Evolutionary conservation across 345 rosid genomes (phyloP).

Genomic region (Linum lewisii): DNA sequence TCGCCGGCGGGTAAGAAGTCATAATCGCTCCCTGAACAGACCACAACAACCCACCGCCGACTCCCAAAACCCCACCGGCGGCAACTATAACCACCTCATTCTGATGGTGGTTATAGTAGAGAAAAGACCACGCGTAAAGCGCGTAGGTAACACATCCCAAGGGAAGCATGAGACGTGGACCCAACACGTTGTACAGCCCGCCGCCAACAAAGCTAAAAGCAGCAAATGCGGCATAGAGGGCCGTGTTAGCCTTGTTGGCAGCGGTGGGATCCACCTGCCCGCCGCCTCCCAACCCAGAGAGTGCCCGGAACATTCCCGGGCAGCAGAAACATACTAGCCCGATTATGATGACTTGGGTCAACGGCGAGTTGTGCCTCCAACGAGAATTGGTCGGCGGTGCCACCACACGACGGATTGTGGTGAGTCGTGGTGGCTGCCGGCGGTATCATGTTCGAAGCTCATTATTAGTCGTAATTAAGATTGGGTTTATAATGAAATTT

Average conservation of each 20-base stretch:
- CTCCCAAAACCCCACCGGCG: constrained; percentile 59
- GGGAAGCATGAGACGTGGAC: constrained; percentile 49
- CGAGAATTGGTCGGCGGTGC: too few relatives aligned
- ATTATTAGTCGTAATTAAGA: too few relatives aligned
- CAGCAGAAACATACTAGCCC: constrained; percentile 94
- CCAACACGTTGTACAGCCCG: constrained; percentile 52
- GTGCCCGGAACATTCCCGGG: constrained; percentile 94
- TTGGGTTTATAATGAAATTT: too few relatives aligned
- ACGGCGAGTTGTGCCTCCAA: constrained; percentile 33
- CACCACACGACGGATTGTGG: too few relatives aligned
- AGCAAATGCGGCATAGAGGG: constrained; percentile 55
- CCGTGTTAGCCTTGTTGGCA: constrained; percentile 72
- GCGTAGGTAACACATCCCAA: constrained; percentile 74
- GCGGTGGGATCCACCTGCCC: constrained; percentile 82
- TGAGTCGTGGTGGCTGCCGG: too few relatives aligned
- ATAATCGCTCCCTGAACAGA: constrained; percentile 88
- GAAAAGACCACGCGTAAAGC: constrained; percentile 53
- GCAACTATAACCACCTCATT: constrained; percentile 39
- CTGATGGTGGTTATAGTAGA: constrained; percentile 43
- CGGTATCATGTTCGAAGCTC: too few relatives aligned
- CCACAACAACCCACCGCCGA: constrained; percentile 90
- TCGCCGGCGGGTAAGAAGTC: constrained; percentile 79
- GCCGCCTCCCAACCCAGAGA: constrained; percentile 94
- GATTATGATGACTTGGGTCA: constrained; percentile 57
- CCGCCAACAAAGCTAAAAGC: constrained; percentile 55